These are phyloP conservation scores for Kluyveromyces aestuarii DNA, from an alignment of 805 yeast genomes.

Conservation along the genomic window DNA sequence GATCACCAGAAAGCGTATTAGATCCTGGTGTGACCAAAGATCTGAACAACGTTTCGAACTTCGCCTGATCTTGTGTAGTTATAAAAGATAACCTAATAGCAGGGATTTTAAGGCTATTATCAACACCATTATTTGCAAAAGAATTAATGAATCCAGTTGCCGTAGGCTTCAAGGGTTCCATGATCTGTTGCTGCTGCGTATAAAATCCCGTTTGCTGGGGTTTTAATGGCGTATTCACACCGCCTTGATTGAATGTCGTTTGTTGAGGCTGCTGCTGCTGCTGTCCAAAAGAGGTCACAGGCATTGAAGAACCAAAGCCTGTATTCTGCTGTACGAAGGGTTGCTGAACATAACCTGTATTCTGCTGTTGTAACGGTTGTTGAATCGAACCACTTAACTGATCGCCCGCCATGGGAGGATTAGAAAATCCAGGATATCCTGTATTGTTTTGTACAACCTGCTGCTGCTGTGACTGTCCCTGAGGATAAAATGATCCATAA, in stretches of 20 bases:
- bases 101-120: constrained; percentile 57
- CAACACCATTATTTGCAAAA: constrained; percentile 38
- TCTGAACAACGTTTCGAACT: constrained; percentile 77
- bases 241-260: background rate
- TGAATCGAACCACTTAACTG: too few relatives aligned
- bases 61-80: constrained; percentile 74
- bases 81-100: constrained; percentile 74
- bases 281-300: constrained; percentile 25
- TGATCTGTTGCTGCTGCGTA: constrained; percentile 21
- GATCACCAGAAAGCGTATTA: constrained; percentile 49
- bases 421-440: too few relatives aligned
- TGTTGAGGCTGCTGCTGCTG: background rate
- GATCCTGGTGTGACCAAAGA: constrained; percentile 55
- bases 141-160: constrained; percentile 40
- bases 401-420: too few relatives aligned
- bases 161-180: constrained; percentile 32
- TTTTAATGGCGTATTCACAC: constrained; percentile 13
- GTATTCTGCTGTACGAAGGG: constrained; percentile 24
- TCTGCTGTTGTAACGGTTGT: constrained; percentile 16
- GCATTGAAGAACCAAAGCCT: constrained; percentile 7
- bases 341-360: constrained; percentile 19
- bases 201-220: constrained; percentile 41
- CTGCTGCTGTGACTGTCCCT: constrained; percentile 18
- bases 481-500: constrained; percentile 9
- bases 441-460: background rate